Evolutionary conservation across 345 rosid genomes (phyloP).

Genomic region (Eucalyptus melliodora): DNA sequence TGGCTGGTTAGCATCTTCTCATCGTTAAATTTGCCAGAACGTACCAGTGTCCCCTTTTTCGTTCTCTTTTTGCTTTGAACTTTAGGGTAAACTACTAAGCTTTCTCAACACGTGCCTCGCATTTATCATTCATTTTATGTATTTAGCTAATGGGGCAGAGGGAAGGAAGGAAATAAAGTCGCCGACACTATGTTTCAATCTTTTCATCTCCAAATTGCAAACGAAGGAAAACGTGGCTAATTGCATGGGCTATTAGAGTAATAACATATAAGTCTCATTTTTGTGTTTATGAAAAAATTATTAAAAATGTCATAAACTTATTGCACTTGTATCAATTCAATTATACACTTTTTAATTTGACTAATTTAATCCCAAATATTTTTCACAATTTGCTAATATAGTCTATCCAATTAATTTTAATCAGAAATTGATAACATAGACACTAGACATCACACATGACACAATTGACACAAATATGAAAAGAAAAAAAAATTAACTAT

Average conservation of each 20-base stretch:
- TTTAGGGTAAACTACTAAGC: background rate
- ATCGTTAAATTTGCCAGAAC: background rate
- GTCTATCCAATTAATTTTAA: too few species aligned
- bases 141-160: background rate
- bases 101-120: background rate
- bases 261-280: background rate
- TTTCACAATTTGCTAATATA: too few species aligned
- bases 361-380: background rate
- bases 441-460: background rate
- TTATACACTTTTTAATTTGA: background rate
- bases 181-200: background rate
- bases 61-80: background rate
- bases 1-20: background rate
- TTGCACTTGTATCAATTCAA: too few species aligned
- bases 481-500: too few species aligned
- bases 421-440: too few species aligned
- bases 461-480: background rate
- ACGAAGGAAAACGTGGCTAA: background rate
- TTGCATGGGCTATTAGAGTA: background rate
- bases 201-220: background rate
- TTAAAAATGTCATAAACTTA: too few species aligned
- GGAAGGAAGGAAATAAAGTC: background rate
- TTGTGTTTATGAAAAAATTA: too few species aligned
- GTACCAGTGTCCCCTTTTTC: background rate
- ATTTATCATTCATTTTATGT: background rate